Evolutionary conservation across 106 monocot species (phyloP).

Genomic region (Allium fistulosum): DNA sequence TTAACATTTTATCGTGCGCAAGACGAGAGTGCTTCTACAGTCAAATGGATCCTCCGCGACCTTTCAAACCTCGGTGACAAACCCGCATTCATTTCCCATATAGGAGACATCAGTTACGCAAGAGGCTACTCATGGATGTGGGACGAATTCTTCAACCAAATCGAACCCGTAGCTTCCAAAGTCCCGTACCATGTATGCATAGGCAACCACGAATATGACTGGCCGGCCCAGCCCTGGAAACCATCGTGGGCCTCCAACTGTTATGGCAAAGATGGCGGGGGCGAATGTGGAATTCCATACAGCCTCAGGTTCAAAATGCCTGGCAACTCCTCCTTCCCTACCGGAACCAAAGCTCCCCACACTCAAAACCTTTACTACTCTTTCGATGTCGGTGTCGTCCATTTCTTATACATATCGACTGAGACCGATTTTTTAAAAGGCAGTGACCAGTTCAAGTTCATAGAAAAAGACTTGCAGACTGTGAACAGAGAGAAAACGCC

Average conservation of each 20-base stretch:
- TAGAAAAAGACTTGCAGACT: conserved; percentile 68
- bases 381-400: conserved; percentile 75
- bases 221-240: conserved; percentile 91
- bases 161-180: conserved; percentile 78
- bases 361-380: conserved; percentile 84
- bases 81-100: conserved; percentile 88
- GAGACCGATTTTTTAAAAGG: conserved; percentile 83
- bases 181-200: conserved; percentile 90
- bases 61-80: conserved; percentile 65
- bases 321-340: conserved; percentile 76
- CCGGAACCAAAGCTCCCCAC: conserved; percentile 67
- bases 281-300: conserved; percentile 97
- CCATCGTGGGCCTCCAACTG: conserved; percentile 60
- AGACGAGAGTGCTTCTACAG: conserved; percentile 76
- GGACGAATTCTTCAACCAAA: conserved; percentile 94
- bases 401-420: conserved; percentile 92
- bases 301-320: conserved; percentile 93
- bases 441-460: conserved; percentile 81
- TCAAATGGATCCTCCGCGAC: conserved; percentile 89
- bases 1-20: conserved; percentile 67
- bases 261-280: conserved; percentile 85
- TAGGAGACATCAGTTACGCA: conserved; percentile 97
- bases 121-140: conserved; percentile 90
- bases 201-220: conserved; percentile 98
- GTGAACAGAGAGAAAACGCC: conserved; percentile 77